A percentile compares a stretch with the other conserved stretches of the same genome.
These are phyloP conservation scores for Phytopythium ostracodes DNA, from an alignment of 352 stramenopile species.

Conservation along the genomic window DNA sequence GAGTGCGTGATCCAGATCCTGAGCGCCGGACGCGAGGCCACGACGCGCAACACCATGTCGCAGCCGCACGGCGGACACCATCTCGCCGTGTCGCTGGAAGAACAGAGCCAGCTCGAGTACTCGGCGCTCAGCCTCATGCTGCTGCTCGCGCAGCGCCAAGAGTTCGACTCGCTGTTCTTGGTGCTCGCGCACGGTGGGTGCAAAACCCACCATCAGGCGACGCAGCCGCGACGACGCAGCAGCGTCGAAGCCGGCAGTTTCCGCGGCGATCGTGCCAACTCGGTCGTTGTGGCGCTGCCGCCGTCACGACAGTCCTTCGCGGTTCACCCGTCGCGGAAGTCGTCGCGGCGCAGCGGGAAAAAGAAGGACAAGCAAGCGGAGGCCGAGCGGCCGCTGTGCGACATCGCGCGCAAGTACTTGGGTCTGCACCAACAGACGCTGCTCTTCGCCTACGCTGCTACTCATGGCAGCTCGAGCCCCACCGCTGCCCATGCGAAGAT, in stretches of 20 bases:
- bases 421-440: constrained; percentile 62
- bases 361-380: constrained; percentile 22
- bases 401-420: constrained; percentile 46
- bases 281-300: constrained; percentile 6
- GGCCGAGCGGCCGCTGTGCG: constrained; percentile 30
- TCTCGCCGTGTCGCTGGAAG: constrained; percentile 15
- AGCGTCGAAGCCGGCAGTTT: constrained; percentile 5
- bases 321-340: constrained; percentile 12
- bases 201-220: constrained; percentile 34
- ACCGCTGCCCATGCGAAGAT: constrained; percentile 4
- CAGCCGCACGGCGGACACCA: constrained; percentile 14
- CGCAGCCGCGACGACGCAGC: constrained; percentile 13
- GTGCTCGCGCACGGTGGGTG: constrained; percentile 45
- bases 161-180: constrained; percentile 60
- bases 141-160: constrained; percentile 39
- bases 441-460: constrained; percentile 39
- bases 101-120: constrained; percentile 31
- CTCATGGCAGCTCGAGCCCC: constrained; percentile 17
- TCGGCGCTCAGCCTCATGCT: constrained; percentile 29
- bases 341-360: constrained; percentile 10
- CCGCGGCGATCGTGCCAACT: constrained; percentile 4
- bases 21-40: constrained; percentile 17
- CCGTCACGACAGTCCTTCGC: constrained; percentile 4
- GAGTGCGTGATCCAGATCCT: constrained; percentile 48
- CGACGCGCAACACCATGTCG: constrained; percentile 24